Conservation (phyloP, 352 stramenopile genomes). For the Phytophthora niederhauseri region DNA sequence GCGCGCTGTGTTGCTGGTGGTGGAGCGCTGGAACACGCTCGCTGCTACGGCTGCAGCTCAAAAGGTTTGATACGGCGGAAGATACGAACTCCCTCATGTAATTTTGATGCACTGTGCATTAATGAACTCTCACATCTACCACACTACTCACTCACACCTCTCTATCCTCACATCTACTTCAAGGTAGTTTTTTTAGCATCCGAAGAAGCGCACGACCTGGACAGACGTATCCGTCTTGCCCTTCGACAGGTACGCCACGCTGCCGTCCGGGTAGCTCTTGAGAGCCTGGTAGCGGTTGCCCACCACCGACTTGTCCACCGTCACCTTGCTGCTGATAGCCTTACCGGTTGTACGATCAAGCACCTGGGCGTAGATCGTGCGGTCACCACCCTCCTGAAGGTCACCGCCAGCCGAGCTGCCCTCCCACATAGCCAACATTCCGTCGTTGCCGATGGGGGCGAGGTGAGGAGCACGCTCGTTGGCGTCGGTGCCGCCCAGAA, state of each 20-base stretch:
- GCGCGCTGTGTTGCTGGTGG: too few species aligned
- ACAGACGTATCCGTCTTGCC: slow-evolving; percentile 42
- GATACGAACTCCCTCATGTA: too few species aligned
- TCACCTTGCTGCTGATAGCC: slow-evolving; percentile 53
- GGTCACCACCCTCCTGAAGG: slow-evolving; percentile 20
- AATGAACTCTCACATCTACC: too few species aligned
- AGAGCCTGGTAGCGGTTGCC: slow-evolving; percentile 74
- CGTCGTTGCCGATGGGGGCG: slow-evolving; percentile 41
- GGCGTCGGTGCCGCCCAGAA: slow-evolving; percentile 42
- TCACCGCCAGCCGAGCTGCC: slow-evolving; percentile 39
- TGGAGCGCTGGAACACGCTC: too few species aligned
- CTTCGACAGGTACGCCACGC: slow-evolving; percentile 53
- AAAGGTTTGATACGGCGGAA: too few species aligned
- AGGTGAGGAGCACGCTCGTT: too few species aligned
- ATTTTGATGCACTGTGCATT: too few species aligned
- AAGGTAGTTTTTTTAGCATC: slow-evolving; percentile 25
- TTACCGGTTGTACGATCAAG: slow-evolving; percentile 44
- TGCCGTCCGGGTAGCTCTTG: slow-evolving; percentile 51
- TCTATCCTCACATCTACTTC: too few species aligned
- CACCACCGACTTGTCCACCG: slow-evolving; percentile 48
- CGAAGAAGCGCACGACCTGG: slow-evolving; percentile 49
- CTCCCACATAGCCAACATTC: slow-evolving; percentile 50
- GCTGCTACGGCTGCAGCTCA: too few species aligned
- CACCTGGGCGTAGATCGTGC: slow-evolving; percentile 53
- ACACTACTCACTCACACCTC: too few species aligned